Evolutionary conservation across 2,329 filamentous ascomycete species (phyloP).

Genomic region (Uncinocarpus reesii): DNA sequence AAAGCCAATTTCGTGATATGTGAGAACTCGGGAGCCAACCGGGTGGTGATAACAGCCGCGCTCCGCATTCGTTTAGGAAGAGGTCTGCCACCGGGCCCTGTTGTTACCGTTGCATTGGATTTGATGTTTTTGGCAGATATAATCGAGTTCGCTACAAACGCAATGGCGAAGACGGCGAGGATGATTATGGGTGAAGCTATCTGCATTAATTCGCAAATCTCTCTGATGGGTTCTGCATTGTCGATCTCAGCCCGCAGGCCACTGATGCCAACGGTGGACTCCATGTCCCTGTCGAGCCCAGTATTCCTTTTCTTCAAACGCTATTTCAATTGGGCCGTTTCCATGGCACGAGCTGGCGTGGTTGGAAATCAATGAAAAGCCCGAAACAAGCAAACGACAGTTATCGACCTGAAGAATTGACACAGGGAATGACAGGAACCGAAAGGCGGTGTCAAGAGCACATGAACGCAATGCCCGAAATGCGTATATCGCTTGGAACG

Average conservation of each 20-base stretch:
- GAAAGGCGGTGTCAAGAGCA: background rate
- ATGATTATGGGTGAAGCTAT: constrained; percentile 55
- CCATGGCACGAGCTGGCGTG: constrained; percentile 11
- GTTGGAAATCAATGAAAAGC: background rate
- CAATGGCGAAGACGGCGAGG: constrained; percentile 52
- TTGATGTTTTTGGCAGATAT: constrained; percentile 41
- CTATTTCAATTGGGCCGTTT: constrained; percentile 13
- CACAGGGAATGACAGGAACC: constrained; percentile 1
- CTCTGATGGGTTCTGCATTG: constrained; percentile 34
- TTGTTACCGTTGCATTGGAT: constrained; percentile 40
- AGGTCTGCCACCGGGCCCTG: constrained; percentile 80
- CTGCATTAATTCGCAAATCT: constrained; percentile 41
- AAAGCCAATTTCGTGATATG: constrained; percentile 61
- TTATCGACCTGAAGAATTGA: background rate
- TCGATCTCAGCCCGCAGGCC: constrained; percentile 18
- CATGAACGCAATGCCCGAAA: background rate
- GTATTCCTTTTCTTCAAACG: constrained; percentile 6
- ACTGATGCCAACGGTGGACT: constrained; percentile 7
- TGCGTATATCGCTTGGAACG: background rate
- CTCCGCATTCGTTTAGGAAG: constrained; percentile 56
- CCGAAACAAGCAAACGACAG: background rate
- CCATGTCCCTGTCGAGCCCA: constrained; percentile 14
- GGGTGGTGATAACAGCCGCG: constrained; percentile 41
- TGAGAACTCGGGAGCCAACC: constrained; percentile 49
- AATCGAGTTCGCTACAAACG: constrained; percentile 54